A percentile compares a stretch with the other conserved stretches of the same genome.
Conservation (phyloP, 257 asterid genomes). For the Ajuga chamaepitys region DNA sequence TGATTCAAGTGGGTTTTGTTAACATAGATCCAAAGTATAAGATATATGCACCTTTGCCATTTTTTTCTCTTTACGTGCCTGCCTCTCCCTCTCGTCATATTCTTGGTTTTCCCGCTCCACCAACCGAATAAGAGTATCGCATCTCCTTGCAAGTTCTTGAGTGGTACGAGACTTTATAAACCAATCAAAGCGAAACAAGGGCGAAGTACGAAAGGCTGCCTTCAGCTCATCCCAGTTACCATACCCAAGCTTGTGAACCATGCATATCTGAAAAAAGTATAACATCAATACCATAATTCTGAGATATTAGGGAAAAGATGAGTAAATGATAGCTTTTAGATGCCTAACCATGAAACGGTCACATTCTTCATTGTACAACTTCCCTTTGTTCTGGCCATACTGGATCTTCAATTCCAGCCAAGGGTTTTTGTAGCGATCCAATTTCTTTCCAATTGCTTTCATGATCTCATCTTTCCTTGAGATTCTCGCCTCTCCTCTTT, state of each 20-base stretch:
- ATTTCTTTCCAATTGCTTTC: constrained; percentile 93
- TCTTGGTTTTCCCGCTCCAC: constrained; percentile 97
- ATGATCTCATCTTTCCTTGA: constrained; percentile 94
- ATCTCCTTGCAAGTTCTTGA: constrained; percentile 97
- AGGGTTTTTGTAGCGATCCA: constrained; percentile 97
- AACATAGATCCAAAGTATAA: background rate
- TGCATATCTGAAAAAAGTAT: constrained; percentile 57
- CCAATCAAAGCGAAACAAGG: constrained; percentile 97
- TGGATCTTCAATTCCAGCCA: constrained; percentile 95
- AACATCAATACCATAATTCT: background rate
- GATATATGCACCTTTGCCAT: constrained; percentile 56
- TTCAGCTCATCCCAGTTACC: constrained; percentile 99
- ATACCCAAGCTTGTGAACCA: constrained; percentile 97
- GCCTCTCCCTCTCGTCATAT: constrained; percentile 90
- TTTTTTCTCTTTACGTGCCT: constrained; percentile 96
- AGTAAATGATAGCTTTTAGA: background rate
- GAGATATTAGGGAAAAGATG: background rate
- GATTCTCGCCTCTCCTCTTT: constrained; percentile 97
- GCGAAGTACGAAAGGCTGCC: constrained; percentile 95
- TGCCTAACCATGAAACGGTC: constrained; percentile 93
- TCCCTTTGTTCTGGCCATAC: constrained; percentile 99
- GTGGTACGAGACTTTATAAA: constrained; percentile 97
- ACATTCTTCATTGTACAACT: constrained; percentile 96
- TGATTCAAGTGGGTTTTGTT: background rate
- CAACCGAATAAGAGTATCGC: constrained; percentile 85